Percentiles rank a stretch among this genome's conserved stretches.
These are phyloP conservation scores for Endocladia muricata DNA, from an alignment of 31 red algal species.

Conservation along the genomic window DNA sequence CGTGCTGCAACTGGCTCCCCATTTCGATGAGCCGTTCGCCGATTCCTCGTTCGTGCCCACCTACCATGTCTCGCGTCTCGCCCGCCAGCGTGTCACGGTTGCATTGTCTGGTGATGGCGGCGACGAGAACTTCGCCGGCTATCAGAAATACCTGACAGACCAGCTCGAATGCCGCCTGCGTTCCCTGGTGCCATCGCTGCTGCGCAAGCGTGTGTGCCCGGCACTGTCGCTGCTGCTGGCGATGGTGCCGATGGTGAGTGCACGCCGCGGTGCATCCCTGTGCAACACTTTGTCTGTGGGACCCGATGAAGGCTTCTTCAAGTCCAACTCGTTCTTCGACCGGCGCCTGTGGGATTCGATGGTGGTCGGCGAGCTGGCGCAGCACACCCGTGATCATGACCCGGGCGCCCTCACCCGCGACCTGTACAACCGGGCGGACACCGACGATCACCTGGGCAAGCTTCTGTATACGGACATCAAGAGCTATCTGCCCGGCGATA, in stretches of 20 bases:
- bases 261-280: not conserved
- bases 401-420: not conserved
- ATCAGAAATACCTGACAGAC: slow-evolving; percentile 42
- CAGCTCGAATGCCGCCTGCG: not conserved
- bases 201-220: not conserved
- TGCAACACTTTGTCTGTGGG: not conserved
- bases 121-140: slow-evolving; percentile 76
- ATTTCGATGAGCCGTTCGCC: not conserved
- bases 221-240: not conserved
- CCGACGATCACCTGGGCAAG: not conserved
- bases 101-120: slow-evolving; percentile 71
- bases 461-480: not conserved
- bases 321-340: not conserved
- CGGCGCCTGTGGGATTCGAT: not conserved
- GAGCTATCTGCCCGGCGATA: slow-evolving; percentile 5
- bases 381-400: not conserved
- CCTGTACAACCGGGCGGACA: not conserved
- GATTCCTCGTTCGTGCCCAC: slow-evolving; percentile 47
- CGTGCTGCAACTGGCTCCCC: not conserved
- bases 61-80: slow-evolving; percentile 40
- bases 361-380: not conserved
- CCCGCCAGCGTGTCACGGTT: slow-evolving; percentile 44
- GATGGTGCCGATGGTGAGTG: not conserved
- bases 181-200: not conserved
- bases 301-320: not conserved